Evolutionary conservation across 2,329 filamentous ascomycete genomes (phyloP).

Genomic region (Xylaria hypoxylon): DNA sequence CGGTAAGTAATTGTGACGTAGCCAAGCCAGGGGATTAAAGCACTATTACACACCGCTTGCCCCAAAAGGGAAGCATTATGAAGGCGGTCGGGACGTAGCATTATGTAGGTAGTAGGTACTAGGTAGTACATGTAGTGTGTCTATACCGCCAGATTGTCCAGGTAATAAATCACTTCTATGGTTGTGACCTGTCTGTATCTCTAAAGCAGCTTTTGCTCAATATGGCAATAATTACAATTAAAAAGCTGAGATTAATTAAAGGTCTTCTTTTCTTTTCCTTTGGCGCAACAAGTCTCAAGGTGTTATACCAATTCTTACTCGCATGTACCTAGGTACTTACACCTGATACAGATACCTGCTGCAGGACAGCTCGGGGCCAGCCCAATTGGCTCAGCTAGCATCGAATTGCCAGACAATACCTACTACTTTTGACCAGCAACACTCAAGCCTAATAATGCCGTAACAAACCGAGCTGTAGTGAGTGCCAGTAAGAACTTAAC

Average conservation of each 20-base stretch:
- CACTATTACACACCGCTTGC: constrained; percentile 17
- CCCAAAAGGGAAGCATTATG: constrained; percentile 18
- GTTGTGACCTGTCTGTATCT: no score
- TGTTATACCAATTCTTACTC: neutral
- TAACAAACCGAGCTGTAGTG: constrained; percentile 15
- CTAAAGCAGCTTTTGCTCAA: no score
- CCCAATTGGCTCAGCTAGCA: constrained; percentile 23
- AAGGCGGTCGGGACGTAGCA: neutral
- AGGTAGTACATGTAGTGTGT: neutral
- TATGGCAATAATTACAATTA: no score
- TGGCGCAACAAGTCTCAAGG: no score
- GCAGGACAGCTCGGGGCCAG: constrained; percentile 14
- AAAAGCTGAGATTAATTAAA: no score
- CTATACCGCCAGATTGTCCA: neutral
- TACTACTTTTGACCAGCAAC: constrained; percentile 9
- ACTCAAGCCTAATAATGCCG: constrained; percentile 8
- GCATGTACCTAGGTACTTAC: neutral
- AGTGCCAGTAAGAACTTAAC: neutral
- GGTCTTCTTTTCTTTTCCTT: no score
- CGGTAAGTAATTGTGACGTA: constrained; percentile 31
- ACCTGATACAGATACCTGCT: neutral
- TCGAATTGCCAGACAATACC: constrained; percentile 7
- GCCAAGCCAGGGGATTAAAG: constrained; percentile 12
- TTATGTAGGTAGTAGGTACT: neutral
- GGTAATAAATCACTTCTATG: no score